phyloP scores from a whole-genome alignment of 2,329 filamentous ascomycete genomes.

The Zymoseptoria brevis region DNA sequence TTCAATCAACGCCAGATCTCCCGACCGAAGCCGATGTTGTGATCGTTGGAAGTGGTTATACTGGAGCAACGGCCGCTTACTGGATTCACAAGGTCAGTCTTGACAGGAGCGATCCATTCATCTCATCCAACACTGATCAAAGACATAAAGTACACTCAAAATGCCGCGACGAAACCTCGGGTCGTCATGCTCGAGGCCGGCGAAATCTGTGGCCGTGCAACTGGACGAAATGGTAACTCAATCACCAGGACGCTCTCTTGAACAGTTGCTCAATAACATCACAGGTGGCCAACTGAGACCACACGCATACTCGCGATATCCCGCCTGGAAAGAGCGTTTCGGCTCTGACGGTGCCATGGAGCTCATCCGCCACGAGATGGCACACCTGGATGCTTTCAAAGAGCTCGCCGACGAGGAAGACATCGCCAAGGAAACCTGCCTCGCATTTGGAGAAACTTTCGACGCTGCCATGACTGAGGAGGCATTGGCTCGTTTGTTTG shows the following conservation, averaged over 20 bases:
- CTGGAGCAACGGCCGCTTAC: constrained; percentile 26
- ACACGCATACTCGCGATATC: constrained; percentile 27
- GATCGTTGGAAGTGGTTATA: constrained; percentile 47
- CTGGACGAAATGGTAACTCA: constrained; percentile 13
- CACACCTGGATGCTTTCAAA: constrained; percentile 22
- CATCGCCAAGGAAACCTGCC: constrained; percentile 24
- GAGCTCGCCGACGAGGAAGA: constrained; percentile 15
- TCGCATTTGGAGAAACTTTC: constrained; percentile 28
- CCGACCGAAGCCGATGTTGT: constrained; percentile 36
- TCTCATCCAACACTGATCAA: not conserved
- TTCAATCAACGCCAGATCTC: constrained; percentile 14
- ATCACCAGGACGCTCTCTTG: not conserved
- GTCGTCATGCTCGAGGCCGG: constrained; percentile 17
- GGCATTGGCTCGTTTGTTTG: constrained; percentile 24
- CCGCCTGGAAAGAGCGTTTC: constrained; percentile 23
- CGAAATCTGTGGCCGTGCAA: constrained; percentile 15
- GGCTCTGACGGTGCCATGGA: constrained; percentile 24
- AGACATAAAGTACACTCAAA: constrained; percentile 9
- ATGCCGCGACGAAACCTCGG: constrained; percentile 6
- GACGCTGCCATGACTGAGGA: constrained; percentile 30
- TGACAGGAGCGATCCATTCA: not conserved
- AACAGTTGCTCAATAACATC: not conserved
- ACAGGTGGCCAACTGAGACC: constrained; percentile 21
- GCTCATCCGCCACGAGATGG: constrained; percentile 23
- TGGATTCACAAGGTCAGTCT: constrained; percentile 23